Conservation (phyloP, 2,329 filamentous ascomycete species). For the Aspergillus brasiliensis region DNA sequence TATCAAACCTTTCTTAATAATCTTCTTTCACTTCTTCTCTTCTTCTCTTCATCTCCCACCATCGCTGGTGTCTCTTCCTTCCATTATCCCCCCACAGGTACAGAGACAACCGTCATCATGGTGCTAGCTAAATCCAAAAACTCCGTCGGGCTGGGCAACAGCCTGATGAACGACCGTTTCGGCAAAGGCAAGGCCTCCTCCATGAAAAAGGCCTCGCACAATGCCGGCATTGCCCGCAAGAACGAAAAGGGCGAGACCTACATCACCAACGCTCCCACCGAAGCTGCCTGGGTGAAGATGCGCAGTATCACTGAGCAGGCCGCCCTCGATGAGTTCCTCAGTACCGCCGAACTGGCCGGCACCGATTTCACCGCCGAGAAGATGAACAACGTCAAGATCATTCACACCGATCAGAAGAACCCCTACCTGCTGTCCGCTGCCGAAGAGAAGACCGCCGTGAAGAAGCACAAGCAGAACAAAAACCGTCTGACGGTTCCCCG, state of each 20-base stretch:
- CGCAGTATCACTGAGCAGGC: constrained; percentile 97
- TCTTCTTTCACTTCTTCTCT: constrained; percentile 12
- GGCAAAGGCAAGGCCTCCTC: constrained; percentile 86
- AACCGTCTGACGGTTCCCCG: constrained; percentile 82
- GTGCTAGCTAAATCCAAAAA: constrained; percentile 91
- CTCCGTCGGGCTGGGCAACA: constrained; percentile 90
- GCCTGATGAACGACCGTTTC: constrained; percentile 98
- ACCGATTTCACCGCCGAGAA: constrained; percentile 99
- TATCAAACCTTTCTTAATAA: constrained; percentile 16
- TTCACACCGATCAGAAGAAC: constrained; percentile 94
- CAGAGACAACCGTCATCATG: constrained; percentile 52
- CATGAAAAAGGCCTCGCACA: constrained; percentile 70
- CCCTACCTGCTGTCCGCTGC: constrained; percentile 84
- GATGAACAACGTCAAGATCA: constrained; percentile 98
- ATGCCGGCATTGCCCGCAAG: constrained; percentile 67
- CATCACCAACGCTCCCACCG: constrained; percentile 84
- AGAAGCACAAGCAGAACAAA: constrained; percentile 81
- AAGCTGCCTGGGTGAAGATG: constrained; percentile 99
- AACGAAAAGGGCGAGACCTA: constrained; percentile 83
- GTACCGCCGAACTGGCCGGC: constrained; percentile 92
- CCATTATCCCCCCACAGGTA: neutral
- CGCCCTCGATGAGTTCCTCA: constrained; percentile 93
- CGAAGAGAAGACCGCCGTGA: constrained; percentile 76
- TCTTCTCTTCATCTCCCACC: neutral
- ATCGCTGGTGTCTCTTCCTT: neutral